phyloP scores from a whole-genome alignment of 2,329 filamentous ascomycete genomes.

The Ophiocordyceps camponoti-leonardi region DNA sequence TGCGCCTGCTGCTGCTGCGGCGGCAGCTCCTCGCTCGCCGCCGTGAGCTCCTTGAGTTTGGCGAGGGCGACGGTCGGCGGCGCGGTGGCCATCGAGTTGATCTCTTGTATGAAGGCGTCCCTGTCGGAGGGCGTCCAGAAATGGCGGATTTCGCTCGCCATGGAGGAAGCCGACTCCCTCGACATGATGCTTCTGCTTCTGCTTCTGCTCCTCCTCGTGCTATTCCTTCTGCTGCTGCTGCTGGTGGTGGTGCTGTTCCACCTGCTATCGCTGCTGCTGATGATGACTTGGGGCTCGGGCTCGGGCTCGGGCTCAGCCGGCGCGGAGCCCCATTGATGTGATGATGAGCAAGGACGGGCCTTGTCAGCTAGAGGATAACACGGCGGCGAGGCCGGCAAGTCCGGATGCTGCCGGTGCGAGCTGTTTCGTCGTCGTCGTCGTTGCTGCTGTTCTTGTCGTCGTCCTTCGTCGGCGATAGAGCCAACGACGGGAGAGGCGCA shows the following conservation, averaged over 20 bases:
- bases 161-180: background rate
- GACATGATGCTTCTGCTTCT: background rate
- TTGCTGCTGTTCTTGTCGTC: no score
- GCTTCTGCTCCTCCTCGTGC: no score
- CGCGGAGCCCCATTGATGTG: constrained; percentile 3
- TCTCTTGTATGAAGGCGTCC: constrained; percentile 1
- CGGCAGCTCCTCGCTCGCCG: background rate
- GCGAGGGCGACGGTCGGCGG: constrained; percentile 4
- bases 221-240: no score
- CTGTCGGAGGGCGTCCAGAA: constrained; percentile 1
- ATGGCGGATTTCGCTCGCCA: background rate
- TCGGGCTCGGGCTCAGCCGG: background rate
- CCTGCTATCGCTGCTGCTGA: background rate
- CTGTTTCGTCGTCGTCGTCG: no score
- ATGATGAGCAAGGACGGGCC: constrained; percentile 1
- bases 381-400: constrained; percentile 5
- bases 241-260: no score
- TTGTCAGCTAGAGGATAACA: background rate
- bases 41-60: constrained; percentile 4
- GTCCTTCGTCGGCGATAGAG: no score
- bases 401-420: background rate
- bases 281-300: background rate
- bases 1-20: no score
- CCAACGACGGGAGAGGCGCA: no score
- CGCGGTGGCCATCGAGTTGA: constrained; percentile 4